These are phyloP conservation scores for Piloderma croceum DNA, from an alignment of 768 basidiomycete genomes.

Conservation along the genomic window DNA sequence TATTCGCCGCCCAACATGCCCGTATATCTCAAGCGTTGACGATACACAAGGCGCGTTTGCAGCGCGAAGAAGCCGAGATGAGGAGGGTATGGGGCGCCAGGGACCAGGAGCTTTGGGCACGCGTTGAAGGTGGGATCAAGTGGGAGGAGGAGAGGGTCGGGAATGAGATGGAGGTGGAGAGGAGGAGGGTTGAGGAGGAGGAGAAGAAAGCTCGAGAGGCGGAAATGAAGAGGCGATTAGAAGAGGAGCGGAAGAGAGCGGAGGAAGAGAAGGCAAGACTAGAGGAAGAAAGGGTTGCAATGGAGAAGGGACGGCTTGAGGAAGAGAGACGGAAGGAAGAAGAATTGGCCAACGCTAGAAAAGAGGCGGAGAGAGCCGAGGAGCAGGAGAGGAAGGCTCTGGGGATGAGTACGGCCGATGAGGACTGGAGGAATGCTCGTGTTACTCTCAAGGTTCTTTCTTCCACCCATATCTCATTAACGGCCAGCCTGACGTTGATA, in stretches of 20 bases:
- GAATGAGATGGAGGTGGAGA: slow-evolving; percentile 35
- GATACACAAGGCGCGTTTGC: slow-evolving; percentile 36
- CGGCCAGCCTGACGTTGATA: slow-evolving; percentile 7
- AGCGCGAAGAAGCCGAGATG: slow-evolving; percentile 36
- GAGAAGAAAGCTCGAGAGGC: slow-evolving; percentile 45
- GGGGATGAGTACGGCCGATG: slow-evolving; percentile 49
- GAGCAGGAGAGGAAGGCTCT: slow-evolving; percentile 34
- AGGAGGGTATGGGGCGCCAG: slow-evolving; percentile 4
- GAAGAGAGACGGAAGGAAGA: slow-evolving; percentile 36
- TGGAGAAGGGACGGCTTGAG: slow-evolving; percentile 42
- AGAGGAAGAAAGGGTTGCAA: slow-evolving; percentile 39
- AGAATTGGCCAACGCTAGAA: slow-evolving; percentile 30
- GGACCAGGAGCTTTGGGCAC: slow-evolving; percentile 19
- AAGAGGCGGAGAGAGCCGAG: slow-evolving; percentile 26
- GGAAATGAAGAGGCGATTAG: slow-evolving; percentile 47
- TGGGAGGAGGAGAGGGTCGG: slow-evolving; percentile 44
- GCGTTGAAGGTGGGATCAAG: slow-evolving; percentile 37
- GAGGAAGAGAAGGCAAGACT: slow-evolving; percentile 34
- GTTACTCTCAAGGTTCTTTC: slow-evolving; percentile 43
- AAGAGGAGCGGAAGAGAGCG: slow-evolving; percentile 34
- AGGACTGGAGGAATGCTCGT: slow-evolving; percentile 63
- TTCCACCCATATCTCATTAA: background rate
- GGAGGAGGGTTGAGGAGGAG: slow-evolving; percentile 42
- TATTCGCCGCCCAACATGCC: too few species aligned
- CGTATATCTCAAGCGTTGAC: too few species aligned